These are phyloP conservation scores for Babesia caballi DNA, from an alignment of 169 alveolate genomes.

Conservation along the genomic window DNA sequence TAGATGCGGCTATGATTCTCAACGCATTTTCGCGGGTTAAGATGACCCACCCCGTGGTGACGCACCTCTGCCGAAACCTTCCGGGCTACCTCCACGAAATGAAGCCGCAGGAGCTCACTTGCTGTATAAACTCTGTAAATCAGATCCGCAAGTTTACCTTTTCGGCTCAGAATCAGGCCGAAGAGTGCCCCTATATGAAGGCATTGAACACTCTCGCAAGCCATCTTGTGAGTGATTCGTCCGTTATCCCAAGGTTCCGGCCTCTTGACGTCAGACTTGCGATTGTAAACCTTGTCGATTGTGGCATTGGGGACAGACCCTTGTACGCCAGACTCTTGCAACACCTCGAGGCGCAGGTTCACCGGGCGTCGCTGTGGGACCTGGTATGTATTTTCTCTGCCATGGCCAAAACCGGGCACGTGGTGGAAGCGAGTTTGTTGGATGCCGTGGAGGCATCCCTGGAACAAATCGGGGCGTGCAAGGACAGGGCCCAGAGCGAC, in stretches of 20 bases:
- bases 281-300: constrained; percentile 1
- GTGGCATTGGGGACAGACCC: neutral
- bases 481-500: constrained; percentile 13
- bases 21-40: constrained; percentile 32
- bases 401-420: neutral
- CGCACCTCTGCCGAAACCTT: neutral
- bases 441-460: constrained; percentile 18
- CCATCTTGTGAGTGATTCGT: neutral
- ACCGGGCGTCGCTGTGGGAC: constrained; percentile 28
- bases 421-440: neutral
- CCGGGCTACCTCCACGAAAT: neutral
- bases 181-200: neutral
- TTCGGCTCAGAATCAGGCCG: neutral
- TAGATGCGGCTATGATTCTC: constrained; percentile 35
- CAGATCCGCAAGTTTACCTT: neutral
- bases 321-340: constrained; percentile 3
- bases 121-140: constrained; percentile 7
- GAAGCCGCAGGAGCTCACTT: constrained; percentile 19
- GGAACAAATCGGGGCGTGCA: neutral
- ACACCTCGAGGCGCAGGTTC: neutral
- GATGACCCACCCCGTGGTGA: neutral
- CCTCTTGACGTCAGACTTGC: constrained; percentile 25
- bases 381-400: constrained; percentile 2
- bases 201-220: neutral
- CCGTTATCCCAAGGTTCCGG: neutral